These are phyloP conservation scores for Backusella psychrophila DNA, from an alignment of 192 early-diverging fungal genomes.

Conservation along the genomic window DNA sequence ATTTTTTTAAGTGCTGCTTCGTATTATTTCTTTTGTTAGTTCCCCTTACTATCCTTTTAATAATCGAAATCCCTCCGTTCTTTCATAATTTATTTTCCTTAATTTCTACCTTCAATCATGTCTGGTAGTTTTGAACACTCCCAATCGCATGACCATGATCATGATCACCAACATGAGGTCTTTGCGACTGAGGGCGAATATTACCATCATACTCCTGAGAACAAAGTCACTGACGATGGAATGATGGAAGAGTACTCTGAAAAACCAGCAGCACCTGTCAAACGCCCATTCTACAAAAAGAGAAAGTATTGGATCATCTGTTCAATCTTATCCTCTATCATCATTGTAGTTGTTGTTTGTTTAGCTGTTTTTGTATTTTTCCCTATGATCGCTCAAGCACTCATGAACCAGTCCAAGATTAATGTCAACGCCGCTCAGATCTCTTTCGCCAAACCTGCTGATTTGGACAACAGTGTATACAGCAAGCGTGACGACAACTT, in stretches of 20 bases:
- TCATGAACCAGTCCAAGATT: conserved; percentile 46
- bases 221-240: neutral
- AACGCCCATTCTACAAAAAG: conserved; percentile 43
- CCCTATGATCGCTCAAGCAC: conserved; percentile 48
- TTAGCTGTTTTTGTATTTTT: conserved; percentile 52
- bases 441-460: conserved; percentile 29
- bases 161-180: neutral
- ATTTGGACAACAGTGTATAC: neutral
- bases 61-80: conserved; percentile 5
- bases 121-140: conserved; percentile 7
- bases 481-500: conserved; percentile 12
- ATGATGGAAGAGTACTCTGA: conserved; percentile 43
- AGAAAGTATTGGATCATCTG: conserved; percentile 58
- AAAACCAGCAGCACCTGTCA: conserved; percentile 35
- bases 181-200: conserved; percentile 4
- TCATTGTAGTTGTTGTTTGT: conserved; percentile 45
- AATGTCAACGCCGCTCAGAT: conserved; percentile 40
- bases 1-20: neutral
- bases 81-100: neutral
- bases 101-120: neutral
- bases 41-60: conserved; percentile 5
- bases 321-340: conserved; percentile 41
- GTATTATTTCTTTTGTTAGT: neutral
- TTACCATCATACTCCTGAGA: conserved; percentile 6
- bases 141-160: neutral